These are phyloP conservation scores for Euphrasia arctica DNA, from an alignment of 305 asterid species.

Conservation along the genomic window DNA sequence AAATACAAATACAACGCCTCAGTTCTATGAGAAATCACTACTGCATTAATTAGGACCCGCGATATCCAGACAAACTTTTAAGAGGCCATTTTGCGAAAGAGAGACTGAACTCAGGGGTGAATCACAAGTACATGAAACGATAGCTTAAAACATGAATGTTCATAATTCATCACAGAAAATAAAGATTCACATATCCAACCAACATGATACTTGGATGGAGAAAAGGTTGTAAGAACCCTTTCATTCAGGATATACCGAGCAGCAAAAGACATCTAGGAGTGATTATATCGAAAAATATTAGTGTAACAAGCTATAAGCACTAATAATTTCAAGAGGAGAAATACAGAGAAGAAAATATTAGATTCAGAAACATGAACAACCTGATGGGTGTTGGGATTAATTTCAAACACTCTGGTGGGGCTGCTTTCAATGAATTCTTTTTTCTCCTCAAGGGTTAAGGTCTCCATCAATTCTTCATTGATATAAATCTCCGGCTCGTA, in stretches of 20 bases:
- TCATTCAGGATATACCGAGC: too few species aligned
- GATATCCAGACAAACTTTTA: slow-evolving; percentile 1
- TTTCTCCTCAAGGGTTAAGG: slow-evolving; percentile 60
- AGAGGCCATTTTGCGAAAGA: not conserved
- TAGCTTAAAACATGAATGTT: not conserved
- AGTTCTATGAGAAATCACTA: too few species aligned
- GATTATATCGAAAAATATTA: not conserved
- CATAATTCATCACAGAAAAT: not conserved
- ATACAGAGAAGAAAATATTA: slow-evolving; percentile 9
- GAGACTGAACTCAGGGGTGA: not conserved
- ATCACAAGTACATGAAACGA: not conserved
- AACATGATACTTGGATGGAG: slow-evolving; percentile 2
- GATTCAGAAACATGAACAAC: slow-evolving; percentile 34
- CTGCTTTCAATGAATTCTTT: slow-evolving; percentile 78
- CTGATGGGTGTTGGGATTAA: slow-evolving; percentile 59
- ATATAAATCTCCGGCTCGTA: slow-evolving; percentile 88
- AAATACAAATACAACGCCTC: too few species aligned
- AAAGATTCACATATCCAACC: slow-evolving; percentile 7
- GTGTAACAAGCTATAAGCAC: not conserved
- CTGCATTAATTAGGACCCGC: too few species aligned
- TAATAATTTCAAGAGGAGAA: not conserved
- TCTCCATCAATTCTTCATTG: slow-evolving; percentile 90
- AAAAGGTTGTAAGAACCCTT: too few species aligned
- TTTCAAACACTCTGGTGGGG: slow-evolving; percentile 85
- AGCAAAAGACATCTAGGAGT: too few species aligned